These are phyloP conservation scores for Nitzschia sp. DNA, from an alignment of 108 stramenopile species.

Conservation along the genomic window DNA sequence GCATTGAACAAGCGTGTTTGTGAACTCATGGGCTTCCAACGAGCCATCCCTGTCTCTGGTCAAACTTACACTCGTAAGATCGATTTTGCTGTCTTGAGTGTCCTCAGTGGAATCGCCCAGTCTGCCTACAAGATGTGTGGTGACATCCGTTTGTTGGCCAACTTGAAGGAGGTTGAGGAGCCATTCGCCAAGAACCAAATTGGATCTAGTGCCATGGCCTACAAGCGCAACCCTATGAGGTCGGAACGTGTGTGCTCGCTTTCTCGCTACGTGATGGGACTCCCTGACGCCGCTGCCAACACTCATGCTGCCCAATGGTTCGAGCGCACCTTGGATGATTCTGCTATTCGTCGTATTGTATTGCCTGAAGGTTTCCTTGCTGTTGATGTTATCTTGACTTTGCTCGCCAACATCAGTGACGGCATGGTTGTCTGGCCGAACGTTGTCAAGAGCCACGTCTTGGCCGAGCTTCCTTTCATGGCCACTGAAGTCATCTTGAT, in stretches of 20 bases:
- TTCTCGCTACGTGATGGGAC: constrained; percentile 92
- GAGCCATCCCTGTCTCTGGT: constrained; percentile 90
- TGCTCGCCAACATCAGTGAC: constrained; percentile 91
- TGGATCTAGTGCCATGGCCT: constrained; percentile 97
- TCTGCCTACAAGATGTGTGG: constrained; percentile 98
- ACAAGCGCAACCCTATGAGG: constrained; percentile 98
- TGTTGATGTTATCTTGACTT: constrained; percentile 91
- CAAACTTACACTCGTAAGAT: constrained; percentile 99
- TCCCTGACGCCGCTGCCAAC: constrained; percentile 88
- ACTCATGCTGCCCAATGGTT: constrained; percentile 98
- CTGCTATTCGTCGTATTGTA: constrained; percentile 93
- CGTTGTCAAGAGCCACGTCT: constrained; percentile 90
- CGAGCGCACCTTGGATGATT: constrained; percentile 98
- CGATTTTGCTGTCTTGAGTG: constrained; percentile 85
- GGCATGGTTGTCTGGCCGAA: constrained; percentile 98
- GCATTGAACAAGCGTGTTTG: constrained; percentile 86
- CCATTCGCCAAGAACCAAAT: constrained; percentile 94
- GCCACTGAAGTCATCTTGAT: constrained; percentile 98
- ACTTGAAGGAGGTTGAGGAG: constrained; percentile 96
- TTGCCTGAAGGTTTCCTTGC: constrained; percentile 97
- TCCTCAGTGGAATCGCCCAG: constrained; percentile 93
- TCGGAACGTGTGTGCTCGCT: constrained; percentile 93
- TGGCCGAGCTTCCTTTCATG: constrained; percentile 99
- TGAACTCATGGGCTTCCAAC: constrained; percentile 91
- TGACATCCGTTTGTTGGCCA: constrained; percentile 95